Base-by-base conservation (phyloP, 2,329 filamentous ascomycete species). In the Calonectria pauciramosa region DNA sequence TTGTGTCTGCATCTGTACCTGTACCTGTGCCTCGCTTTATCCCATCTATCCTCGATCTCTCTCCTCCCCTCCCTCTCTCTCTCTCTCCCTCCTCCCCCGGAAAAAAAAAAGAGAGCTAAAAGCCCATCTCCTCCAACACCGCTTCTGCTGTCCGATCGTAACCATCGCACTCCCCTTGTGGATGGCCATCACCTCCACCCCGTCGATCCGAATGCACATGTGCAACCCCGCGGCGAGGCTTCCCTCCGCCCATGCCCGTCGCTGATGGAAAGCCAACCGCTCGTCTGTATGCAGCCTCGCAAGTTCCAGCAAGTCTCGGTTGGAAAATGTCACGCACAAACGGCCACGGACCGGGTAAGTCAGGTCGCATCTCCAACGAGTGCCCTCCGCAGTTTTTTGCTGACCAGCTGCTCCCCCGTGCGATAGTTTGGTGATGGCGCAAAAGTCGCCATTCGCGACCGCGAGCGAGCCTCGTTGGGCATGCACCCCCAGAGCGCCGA, bases 301-400 rank as follows among this genome's bases (percentile, higher is more conserved):
- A 79, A 76, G 47, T 81, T 81, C 70, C 75, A 79, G 70, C 80
- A 78, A 38, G 73, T 84, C 68, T 77, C 79, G 18, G 82, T 87
- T 41, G 85, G 86, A 47, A 81, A 76, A 75, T 86, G 85, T 76
- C 79, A 85, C 76, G 78, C 77, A 44, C 86, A 87, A 78, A 85
- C 84, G 23, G 83, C 82, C 34, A 78, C 76, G 8, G 84, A 86
- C 38, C 82, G 86, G 65, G 86, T 86, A 70, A 79, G 84, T 78
- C 18, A 23, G 71, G 20, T 68, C 26, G 34, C 32, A 20, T 47
- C 68, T 74, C 26, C 60, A 18, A 26, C 26, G 26, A 60, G 30
- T 20, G n/a, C 32, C 32, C 14, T n/a, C 32, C 23, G 30, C 38
- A 9, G 10, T 14, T 23, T 68, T 18, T 34, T 18, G 68, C 63